Conservation (phyloP, 192 early-diverging fungal species). For the Coemansia pectinata region DNA sequence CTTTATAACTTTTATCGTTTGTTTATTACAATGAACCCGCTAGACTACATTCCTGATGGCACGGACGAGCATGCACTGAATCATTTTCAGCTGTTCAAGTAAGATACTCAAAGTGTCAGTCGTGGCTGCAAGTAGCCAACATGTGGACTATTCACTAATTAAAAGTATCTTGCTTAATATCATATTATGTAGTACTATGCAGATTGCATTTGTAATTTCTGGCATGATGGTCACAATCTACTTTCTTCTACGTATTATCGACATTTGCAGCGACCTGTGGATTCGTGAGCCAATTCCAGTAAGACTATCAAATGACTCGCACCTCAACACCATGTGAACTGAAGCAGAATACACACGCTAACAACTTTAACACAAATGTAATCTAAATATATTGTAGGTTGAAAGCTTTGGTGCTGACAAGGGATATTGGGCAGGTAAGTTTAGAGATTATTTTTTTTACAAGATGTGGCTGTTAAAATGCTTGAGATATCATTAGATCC, state of each 20-base stretch:
- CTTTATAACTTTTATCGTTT: neutral
- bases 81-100: conserved; percentile 45
- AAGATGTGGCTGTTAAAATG: neutral
- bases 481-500: neutral
- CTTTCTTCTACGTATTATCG: conserved; percentile 37
- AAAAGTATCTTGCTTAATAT: neutral
- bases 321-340: neutral
- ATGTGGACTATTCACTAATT: neutral
- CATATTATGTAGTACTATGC: conserved; percentile 40
- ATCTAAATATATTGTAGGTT: conserved; percentile 18
- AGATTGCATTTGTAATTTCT: conserved; percentile 28
- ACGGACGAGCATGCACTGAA: conserved; percentile 14
- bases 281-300: conserved; percentile 36
- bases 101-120: neutral
- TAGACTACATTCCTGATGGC: conserved; percentile 33
- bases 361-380: no score
- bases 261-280: conserved; percentile 44
- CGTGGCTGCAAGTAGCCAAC: no score
- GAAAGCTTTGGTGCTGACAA: conserved; percentile 50
- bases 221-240: conserved; percentile 30
- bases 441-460: neutral
- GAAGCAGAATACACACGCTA: neutral
- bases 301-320: neutral
- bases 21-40: conserved; percentile 8
- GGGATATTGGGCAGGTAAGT: conserved; percentile 58